Conservation (phyloP, 1,284 basidiomycete species). For the Tausonia pullulans region DNA sequence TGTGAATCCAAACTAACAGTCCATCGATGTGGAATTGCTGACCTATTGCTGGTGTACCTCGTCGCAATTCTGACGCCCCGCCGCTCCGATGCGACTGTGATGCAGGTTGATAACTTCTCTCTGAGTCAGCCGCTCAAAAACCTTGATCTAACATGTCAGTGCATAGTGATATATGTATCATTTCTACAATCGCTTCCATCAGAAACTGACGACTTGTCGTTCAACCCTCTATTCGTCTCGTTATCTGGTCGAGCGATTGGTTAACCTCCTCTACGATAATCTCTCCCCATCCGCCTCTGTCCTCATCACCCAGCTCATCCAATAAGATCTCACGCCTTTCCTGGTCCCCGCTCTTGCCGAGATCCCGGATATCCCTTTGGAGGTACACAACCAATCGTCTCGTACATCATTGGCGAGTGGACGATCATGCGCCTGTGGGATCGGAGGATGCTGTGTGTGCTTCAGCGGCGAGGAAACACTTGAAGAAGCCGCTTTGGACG, state of each 20-base stretch:
- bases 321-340: constrained; percentile 67
- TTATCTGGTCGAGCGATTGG: background rate
- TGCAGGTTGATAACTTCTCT: constrained; percentile 42
- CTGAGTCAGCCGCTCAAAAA: background rate
- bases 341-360: constrained; percentile 49
- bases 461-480: constrained; percentile 46
- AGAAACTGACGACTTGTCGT: background rate
- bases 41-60: too few species aligned
- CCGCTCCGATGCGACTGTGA: constrained; percentile 29
- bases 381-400: constrained; percentile 46
- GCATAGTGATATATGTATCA: too few species aligned
- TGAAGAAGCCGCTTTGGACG: constrained; percentile 49
- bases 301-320: constrained; percentile 65
- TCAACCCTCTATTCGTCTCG: background rate
- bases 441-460: constrained; percentile 45
- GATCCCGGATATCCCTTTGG: constrained; percentile 41
- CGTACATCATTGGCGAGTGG: constrained; percentile 47
- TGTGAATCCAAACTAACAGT: background rate
- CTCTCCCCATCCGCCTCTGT: constrained; percentile 3
- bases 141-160: too few species aligned
- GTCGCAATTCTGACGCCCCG: constrained; percentile 32
- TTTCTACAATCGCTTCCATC: too few species aligned
- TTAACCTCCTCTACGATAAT: too few species aligned
- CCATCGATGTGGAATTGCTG: too few species aligned
- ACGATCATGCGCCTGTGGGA: constrained; percentile 66